Evolutionary conservation across 2,329 filamentous ascomycete genomes (phyloP), one percentile per base, ranked within the genome.

Genomic region (Aureobasidium sp.): DNA sequence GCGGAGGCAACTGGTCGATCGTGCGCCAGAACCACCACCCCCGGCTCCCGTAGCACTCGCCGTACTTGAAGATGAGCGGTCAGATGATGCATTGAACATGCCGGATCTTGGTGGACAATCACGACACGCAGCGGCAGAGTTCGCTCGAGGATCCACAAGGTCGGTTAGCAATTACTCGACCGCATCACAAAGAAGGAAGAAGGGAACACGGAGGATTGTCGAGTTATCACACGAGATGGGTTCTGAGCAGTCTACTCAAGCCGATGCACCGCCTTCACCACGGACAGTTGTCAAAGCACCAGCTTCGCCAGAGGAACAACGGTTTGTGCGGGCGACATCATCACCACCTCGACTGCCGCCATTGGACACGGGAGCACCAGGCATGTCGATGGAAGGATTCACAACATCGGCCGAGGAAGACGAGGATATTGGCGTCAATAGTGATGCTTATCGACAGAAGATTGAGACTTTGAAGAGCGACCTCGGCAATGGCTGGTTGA

Each of bases 401-500:
- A 29, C 17, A 34, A 27, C 15, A 36, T 22, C 45, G 7, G 5
- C n/a, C 11, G 62, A 63, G 3, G 69, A 69, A 17, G 67, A 68
- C 5, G 66, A 70, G 48, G 70, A 69, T 27, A 60, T 69, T 14
- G 68, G 64, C 12, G 65, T 66, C 29, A 65, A 68, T 17, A 68
- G 70, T 9, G 71, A 74, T 58, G 52, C 72, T 8, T 97, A 96
- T 74, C 86, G 89, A 62, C 89, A 89, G 72, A 94, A 94, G 74
- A 88, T 97, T 61, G 91, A 96, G 74, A 86, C 89, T 3, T 77
- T 97, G 60, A 87, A 91, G 64, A 88, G 88, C 70, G 90, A 93
- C 70, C 87, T 96, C 66, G 92, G 92, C 36, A 90, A 87, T 68
- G 89, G 87, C 41, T 99, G 96, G 82, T 82, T 99, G 42, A 92